Evolutionary conservation across 2,329 filamentous ascomycete species (phyloP).

Genomic region (Penicillium sp.): DNA sequence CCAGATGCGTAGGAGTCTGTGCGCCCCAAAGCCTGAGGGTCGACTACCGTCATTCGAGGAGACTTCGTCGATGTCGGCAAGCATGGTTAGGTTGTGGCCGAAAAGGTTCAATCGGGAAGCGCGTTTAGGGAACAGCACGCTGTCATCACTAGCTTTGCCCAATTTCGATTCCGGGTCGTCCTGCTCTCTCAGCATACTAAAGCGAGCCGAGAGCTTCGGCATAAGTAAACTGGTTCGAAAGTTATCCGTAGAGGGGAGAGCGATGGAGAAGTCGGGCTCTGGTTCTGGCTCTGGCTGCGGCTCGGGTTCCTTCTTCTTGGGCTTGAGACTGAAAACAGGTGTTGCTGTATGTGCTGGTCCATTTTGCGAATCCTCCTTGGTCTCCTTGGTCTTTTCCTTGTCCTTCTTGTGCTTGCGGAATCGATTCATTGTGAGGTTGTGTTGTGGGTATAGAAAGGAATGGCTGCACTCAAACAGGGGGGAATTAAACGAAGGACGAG

Average conservation of each 20-base stretch:
- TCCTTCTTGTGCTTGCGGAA: conserved; percentile 40
- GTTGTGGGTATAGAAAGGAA: conserved; percentile 1
- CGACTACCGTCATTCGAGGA: conserved; percentile 65
- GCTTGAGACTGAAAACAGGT: conserved; percentile 32
- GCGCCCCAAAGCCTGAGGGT: conserved; percentile 56
- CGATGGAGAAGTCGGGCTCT: conserved; percentile 66
- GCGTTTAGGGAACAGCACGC: conserved; percentile 76
- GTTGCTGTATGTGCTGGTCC: conserved; percentile 13
- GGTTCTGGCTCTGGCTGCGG: conserved; percentile 29
- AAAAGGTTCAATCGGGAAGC: conserved; percentile 73
- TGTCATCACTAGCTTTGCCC: conserved; percentile 93
- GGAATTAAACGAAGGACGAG: conserved; percentile 6
- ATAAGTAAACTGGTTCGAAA: conserved; percentile 94
- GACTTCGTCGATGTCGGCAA: conserved; percentile 86
- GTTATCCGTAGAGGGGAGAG: conserved; percentile 75
- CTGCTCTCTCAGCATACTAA: conserved; percentile 94
- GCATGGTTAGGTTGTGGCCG: conserved; percentile 54
- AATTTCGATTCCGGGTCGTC: conserved; percentile 84
- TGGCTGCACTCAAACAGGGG: conserved; percentile 2
- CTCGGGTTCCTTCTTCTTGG: conserved; percentile 49
- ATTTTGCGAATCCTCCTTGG: conserved; percentile 37
- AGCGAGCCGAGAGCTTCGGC: conserved; percentile 88
- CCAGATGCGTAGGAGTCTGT: conserved; percentile 61
- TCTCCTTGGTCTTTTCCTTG: conserved; percentile 26
- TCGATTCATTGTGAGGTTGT: conserved; percentile 34